These are phyloP conservation scores for Actinidia arguta DNA, from an alignment of 179 eudicot species.

Conservation along the genomic window DNA sequence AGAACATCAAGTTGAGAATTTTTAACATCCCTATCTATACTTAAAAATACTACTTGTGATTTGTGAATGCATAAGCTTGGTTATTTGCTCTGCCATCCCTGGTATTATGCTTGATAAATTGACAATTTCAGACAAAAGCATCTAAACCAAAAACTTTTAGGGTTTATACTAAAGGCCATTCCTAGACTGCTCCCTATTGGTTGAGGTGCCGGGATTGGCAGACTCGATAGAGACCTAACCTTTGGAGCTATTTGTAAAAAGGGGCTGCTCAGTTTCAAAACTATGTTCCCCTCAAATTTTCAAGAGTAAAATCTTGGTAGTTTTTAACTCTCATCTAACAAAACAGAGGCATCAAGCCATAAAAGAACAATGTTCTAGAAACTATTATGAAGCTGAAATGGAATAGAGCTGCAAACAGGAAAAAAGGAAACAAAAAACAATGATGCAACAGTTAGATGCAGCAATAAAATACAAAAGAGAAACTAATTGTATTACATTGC, in stretches of 20 bases:
- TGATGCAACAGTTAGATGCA: not conserved
- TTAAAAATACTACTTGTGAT: too few relatives aligned
- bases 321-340: not conserved
- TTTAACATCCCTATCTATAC: too few relatives aligned
- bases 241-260: not conserved
- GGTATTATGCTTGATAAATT: not conserved
- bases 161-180: not conserved
- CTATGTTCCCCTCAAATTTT: not conserved
- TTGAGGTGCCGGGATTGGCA: slow-evolving; percentile 5
- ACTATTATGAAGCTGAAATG: not conserved
- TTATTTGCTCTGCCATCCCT: not conserved
- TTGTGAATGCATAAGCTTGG: not conserved
- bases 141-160: not conserved
- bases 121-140: not conserved
- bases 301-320: not conserved
- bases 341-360: not conserved
- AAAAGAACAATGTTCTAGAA: not conserved
- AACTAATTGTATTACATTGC: slow-evolving; percentile 53
- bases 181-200: slow-evolving; percentile 3
- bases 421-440: not conserved
- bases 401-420: not conserved
- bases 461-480: slow-evolving; percentile 10
- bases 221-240: not conserved
- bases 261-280: slow-evolving; percentile 3
- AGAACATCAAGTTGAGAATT: too few relatives aligned